A percentile compares a stretch with the other conserved stretches of the same genome.
Conservation (phyloP, 2,329 filamentous ascomycete genomes). For the Ophiognomonia clavigignenti-juglandacearum region DNA sequence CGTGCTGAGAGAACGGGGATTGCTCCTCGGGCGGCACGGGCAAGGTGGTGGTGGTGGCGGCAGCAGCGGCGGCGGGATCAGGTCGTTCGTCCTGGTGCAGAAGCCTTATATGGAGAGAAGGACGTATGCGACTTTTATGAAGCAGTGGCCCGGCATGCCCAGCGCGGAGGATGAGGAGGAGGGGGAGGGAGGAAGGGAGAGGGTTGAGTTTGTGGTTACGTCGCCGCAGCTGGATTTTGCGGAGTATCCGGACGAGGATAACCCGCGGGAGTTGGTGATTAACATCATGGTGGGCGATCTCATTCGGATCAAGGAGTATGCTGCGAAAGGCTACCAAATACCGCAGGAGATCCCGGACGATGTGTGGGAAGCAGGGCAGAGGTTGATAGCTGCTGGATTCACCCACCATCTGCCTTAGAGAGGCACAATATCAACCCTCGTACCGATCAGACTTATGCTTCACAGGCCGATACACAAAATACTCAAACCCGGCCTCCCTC, state of each 20-base stretch:
- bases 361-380: constrained; percentile 36
- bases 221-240: constrained; percentile 33
- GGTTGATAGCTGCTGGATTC: constrained; percentile 35
- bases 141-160: constrained; percentile 40
- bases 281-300: constrained; percentile 42
- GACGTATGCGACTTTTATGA: constrained; percentile 40
- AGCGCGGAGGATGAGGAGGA: too few species aligned
- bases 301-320: constrained; percentile 37
- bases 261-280: constrained; percentile 36
- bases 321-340: constrained; percentile 38
- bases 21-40: too few species aligned
- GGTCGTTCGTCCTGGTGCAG: constrained; percentile 38
- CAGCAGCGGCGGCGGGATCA: background rate
- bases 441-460: constrained; percentile 44
- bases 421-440: constrained; percentile 23
- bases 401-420: constrained; percentile 32
- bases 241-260: constrained; percentile 36
- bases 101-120: constrained; percentile 45
- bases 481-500: constrained; percentile 42
- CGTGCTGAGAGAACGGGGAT: constrained; percentile 25
- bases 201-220: constrained; percentile 32
- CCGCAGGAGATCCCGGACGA: constrained; percentile 34
- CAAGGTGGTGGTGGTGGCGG: background rate
- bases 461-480: constrained; percentile 46
- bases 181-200: background rate